Percentiles rank a stretch among this genome's conserved stretches.
These are phyloP conservation scores for Jasminum sambac DNA, from an alignment of 257 asterid species.

Conservation along the genomic window DNA sequence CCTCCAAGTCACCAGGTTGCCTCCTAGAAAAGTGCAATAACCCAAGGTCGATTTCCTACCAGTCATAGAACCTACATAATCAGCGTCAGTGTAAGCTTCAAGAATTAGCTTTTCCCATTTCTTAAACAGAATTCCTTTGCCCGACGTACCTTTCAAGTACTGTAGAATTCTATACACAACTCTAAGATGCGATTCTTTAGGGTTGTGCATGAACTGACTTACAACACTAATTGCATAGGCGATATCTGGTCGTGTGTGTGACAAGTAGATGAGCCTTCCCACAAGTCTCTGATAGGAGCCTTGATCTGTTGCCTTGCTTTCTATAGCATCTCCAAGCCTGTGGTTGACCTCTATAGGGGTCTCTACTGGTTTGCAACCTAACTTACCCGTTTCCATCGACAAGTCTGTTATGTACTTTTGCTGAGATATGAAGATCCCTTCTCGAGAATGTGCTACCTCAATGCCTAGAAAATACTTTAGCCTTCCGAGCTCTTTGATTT, in stretches of 20 bases:
- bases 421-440: background rate
- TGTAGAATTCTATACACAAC: background rate
- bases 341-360: background rate
- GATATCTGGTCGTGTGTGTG: background rate
- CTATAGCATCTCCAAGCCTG: background rate
- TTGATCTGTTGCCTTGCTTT: background rate
- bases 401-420: background rate
- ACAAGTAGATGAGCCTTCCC: background rate
- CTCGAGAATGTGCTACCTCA: background rate
- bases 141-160: background rate
- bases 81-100: too few species aligned
- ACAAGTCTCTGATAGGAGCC: background rate
- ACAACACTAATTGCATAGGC: background rate
- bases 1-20: too few species aligned
- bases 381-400: background rate
- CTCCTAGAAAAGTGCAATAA: too few species aligned
- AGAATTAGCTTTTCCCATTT: background rate
- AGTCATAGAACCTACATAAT: too few species aligned
- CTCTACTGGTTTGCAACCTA: background rate
- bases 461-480: conserved; percentile 1
- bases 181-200: background rate
- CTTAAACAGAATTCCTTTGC: background rate
- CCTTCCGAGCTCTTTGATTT: background rate
- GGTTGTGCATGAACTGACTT: background rate
- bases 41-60: too few species aligned